Base-by-base conservation (phyloP, 225 moss, liverwort and hornwort species). In the Rhytidiadelphus loreus region DNA sequence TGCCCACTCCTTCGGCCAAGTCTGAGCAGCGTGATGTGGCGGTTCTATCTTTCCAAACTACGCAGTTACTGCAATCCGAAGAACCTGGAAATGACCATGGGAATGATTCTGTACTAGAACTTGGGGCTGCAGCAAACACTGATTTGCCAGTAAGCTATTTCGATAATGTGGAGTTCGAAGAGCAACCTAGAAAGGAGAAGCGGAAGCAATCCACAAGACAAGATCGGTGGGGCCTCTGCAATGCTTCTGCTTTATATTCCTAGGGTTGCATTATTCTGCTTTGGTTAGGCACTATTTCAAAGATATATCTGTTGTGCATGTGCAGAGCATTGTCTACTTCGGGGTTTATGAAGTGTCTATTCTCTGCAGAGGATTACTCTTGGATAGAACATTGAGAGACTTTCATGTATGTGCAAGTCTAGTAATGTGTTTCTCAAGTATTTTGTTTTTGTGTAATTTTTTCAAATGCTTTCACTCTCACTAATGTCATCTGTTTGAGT, bases 91-190 rank as follows among this genome's bases (percentile, higher is more conserved):
- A 41, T 73, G 91, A 85, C 80, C 84, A 66, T 87, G 63, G 82
- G 72, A 89, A 86, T 59, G 91, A 81, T 55, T 69, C 82, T 81
- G 85, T 30, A 70, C 29, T 81, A 71, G 89, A 87, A 83, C 62
- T 71, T 68, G 89, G 82, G 53, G 76, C 85, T 66, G 52, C 46
- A 88, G 83, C 57, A 39, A 50, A 86, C 81, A 53, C 74, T 82
- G 90, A 89, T 88, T 90, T 92, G 55, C 91, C 93, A 81, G 88
- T 83, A 89, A 94, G 93, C 88, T 94, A 87, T 90, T 90, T 89
- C 48, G 91, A 93, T 65, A 56, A 86, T 87, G 19, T 91, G 62
- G 93, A 90, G 72, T 78, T 88, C 83, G 92, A 90, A 85, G 89
- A 92, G 86, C 89, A 92, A 83, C 87, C 91, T 81, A 88, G 83